Evolutionary conservation across 2,329 filamentous ascomycete species (phyloP).

Genomic region (Epichloe elymi): DNA sequence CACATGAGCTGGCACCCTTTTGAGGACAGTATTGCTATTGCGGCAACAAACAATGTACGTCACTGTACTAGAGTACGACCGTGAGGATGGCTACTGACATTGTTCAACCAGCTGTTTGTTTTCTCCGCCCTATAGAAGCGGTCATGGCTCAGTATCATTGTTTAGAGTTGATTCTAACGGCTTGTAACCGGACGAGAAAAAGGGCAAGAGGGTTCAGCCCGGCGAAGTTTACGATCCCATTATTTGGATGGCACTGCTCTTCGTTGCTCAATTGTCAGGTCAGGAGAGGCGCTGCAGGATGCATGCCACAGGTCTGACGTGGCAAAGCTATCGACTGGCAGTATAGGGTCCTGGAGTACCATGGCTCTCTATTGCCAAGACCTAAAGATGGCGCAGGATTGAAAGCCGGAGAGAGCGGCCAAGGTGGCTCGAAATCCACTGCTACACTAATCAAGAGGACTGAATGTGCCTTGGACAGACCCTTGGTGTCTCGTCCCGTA

Average conservation of each 20-base stretch:
- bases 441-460: neutral
- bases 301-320: neutral
- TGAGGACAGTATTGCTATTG: constrained; percentile 98
- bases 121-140: constrained; percentile 55
- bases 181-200: neutral
- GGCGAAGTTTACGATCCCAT: neutral
- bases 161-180: neutral
- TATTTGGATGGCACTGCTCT: neutral
- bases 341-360: neutral
- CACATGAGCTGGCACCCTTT: constrained; percentile 99
- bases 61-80: neutral
- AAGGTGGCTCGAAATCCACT: neutral
- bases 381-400: neutral
- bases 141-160: neutral
- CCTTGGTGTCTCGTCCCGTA: neutral
- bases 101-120: constrained; percentile 50
- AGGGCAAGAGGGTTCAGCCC: neutral
- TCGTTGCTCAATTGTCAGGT: neutral
- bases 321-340: neutral
- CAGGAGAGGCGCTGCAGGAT: neutral
- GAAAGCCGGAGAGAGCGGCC: neutral
- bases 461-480: neutral
- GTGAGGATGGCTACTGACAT: constrained; percentile 4
- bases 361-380: neutral
- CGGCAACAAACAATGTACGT: constrained; percentile 96